Evolutionary conservation across 345 rosid species (phyloP).

Genomic region (Eucalyptus pauciflora): DNA sequence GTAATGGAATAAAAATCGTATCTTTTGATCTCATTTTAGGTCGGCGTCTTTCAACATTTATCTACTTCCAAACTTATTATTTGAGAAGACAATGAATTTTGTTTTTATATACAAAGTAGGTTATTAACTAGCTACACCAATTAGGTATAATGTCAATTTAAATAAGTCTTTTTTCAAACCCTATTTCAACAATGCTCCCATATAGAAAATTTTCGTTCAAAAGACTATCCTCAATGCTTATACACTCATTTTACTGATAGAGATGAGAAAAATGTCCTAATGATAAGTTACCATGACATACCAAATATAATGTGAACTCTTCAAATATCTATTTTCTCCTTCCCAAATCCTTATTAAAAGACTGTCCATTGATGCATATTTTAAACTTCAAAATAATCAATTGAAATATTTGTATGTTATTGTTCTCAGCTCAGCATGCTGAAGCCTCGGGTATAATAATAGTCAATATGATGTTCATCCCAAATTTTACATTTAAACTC

Average conservation of each 20-base stretch:
- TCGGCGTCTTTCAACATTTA: neutral
- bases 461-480: neutral
- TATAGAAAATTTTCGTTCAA: neutral
- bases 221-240: neutral
- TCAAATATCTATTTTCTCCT: neutral
- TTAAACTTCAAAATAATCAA: neutral
- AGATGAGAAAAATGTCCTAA: neutral
- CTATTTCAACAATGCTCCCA: neutral
- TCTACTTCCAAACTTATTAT: neutral
- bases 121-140: neutral
- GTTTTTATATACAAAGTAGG: neutral
- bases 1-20: neutral
- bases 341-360: no score
- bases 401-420: neutral
- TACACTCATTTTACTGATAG: no score
- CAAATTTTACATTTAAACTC: neutral
- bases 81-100: neutral
- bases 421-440: neutral
- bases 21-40: neutral
- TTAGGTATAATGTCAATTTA: no score
- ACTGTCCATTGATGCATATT: neutral
- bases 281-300: neutral
- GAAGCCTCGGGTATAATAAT: rapidly evolving
- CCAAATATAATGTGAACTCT: neutral
- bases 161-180: neutral